Base-by-base conservation (phyloP, 129 eudicot genomes). In the Flaveria robusta region DNA sequence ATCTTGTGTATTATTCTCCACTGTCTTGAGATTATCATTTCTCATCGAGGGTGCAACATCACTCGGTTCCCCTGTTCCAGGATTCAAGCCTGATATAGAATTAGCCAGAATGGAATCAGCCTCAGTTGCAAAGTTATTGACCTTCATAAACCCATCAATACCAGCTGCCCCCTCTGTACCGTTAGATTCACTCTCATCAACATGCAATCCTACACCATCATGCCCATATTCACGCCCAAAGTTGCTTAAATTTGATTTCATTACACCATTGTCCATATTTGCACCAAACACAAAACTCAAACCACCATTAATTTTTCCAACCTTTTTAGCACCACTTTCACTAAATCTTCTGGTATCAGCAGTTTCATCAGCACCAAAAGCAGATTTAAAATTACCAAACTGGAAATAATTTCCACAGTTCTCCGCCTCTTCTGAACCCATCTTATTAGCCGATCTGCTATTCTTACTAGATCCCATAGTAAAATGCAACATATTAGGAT, bases 241-340 rank as follows among this genome's bases (percentile, higher is more conserved):
- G 9, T 60, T 80, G 46, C 68, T 69, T 55, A 27, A 24, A 55
- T 10, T 46, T 15, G 55, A 19, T 39, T 73, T 78, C 71, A 18
- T 39, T 70, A 74, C 68, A 43, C 76, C 79, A 77, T 65, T 52
- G 39, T 66, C 71, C 76, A 41, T 20, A 20, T 31, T 54, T 69
- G 49, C 76, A 70, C 82, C 72, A 77, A 82, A 79, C 70, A 66
- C 82, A 79, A 86, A 82, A 58, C 63, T 73, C 54, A 60, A 41
- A 71, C 59, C 78, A 71, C 59, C 74, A 52, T 71, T 76, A 31
- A 52, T 12, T 50, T 82, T 54, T 24, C 52, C 81, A 72, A 43
- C 47, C 66, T 54, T 55, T 19, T 26, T 49, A 34, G 55, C 70
- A 55, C 63, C 79, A 13, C 8, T 64, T 72, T 77, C 75, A 43